Conservation (phyloP, 257 asterid species). For the Hygrophila difformis region DNA sequence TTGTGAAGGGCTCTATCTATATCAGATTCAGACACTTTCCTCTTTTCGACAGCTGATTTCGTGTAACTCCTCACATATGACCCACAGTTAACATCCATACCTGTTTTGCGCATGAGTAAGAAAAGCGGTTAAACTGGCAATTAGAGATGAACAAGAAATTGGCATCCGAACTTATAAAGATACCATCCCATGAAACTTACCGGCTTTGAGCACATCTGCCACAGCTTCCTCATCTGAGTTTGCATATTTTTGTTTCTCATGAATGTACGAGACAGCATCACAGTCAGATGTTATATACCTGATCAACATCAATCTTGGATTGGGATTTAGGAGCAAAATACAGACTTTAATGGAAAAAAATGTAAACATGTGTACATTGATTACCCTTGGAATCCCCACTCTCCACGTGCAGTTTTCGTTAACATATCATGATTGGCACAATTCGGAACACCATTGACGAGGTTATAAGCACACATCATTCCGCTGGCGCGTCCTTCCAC, state of each 20-base stretch:
- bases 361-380: too few relatives aligned
- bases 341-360: too few relatives aligned
- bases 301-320: background rate
- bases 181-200: slow-evolving; percentile 28
- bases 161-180: background rate
- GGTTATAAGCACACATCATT: slow-evolving; percentile 87
- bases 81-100: slow-evolving; percentile 82
- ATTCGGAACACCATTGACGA: slow-evolving; percentile 76
- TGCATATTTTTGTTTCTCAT: slow-evolving; percentile 44
- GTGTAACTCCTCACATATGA: slow-evolving; percentile 45
- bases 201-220: slow-evolving; percentile 76
- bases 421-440: slow-evolving; percentile 72
- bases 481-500: slow-evolving; percentile 76
- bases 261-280: slow-evolving; percentile 58
- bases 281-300: slow-evolving; percentile 89
- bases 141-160: too few relatives aligned
- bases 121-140: background rate
- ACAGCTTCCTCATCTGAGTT: slow-evolving; percentile 64
- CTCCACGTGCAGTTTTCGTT: slow-evolving; percentile 55
- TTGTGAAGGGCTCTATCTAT: slow-evolving; percentile 56
- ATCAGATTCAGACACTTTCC: slow-evolving; percentile 38
- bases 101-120: slow-evolving; percentile 26
- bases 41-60: slow-evolving; percentile 54
- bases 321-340: too few relatives aligned
- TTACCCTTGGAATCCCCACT: slow-evolving; percentile 82